Percentiles rank a stretch among this genome's conserved stretches.
phyloP scores from a whole-genome alignment of 2,329 filamentous ascomycete species.

The Venturia asperata region DNA sequence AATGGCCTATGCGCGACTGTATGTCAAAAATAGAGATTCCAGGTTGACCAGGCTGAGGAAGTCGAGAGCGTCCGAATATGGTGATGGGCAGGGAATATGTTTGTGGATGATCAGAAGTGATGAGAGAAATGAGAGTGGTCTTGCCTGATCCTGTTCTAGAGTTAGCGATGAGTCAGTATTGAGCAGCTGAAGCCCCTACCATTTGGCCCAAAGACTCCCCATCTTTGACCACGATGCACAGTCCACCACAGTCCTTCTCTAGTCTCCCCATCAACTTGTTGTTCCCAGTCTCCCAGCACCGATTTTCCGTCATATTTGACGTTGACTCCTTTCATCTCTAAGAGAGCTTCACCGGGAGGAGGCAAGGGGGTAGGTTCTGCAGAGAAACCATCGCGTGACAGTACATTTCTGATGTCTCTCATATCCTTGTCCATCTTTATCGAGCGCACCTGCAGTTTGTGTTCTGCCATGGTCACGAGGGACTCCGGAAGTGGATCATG shows the following conservation, averaged over 20 bases:
- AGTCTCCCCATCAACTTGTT: constrained; percentile 45
- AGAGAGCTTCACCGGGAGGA: constrained; percentile 55
- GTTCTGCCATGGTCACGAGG: neutral
- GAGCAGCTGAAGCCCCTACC: constrained; percentile 35
- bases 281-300: constrained; percentile 74
- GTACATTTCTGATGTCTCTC: neutral
- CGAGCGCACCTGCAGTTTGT: neutral
- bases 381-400: constrained; percentile 15
- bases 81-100: constrained; percentile 82
- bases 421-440: neutral
- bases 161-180: neutral
- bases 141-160: constrained; percentile 66
- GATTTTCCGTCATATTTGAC: constrained; percentile 70
- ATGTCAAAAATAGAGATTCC: constrained; percentile 91
- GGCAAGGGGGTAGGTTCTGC: neutral
- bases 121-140: constrained; percentile 84
- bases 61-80: constrained; percentile 73
- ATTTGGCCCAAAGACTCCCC: constrained; percentile 90
- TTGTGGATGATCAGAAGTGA: constrained; percentile 94
- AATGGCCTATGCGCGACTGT: constrained; percentile 82
- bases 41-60: constrained; percentile 63
- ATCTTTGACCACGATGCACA: constrained; percentile 74
- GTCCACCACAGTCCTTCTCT: constrained; percentile 70
- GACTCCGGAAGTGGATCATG: neutral
- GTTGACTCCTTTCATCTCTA: constrained; percentile 80